Base-by-base conservation (phyloP, 1,284 basidiomycete species). In the Schizopora paradoxa region DNA sequence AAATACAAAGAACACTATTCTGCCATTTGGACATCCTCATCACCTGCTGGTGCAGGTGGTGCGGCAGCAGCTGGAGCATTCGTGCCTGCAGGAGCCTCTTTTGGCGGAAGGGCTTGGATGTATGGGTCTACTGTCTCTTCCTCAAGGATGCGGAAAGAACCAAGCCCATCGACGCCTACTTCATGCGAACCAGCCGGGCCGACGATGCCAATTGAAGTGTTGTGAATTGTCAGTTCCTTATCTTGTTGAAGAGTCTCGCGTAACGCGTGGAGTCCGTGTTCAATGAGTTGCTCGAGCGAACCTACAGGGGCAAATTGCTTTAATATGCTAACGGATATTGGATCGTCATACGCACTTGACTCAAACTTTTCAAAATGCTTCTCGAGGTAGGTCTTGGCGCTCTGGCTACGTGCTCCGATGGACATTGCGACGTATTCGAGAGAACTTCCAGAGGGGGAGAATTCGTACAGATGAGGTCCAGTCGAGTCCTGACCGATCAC, bases 381-480 rank as follows among this genome's bases (percentile, higher is more conserved):
- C 73, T 99, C 96, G 23, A 99, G 74, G 64, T 99, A 99, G 6
- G 96, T 99, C 72, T 98, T 99, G 45, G 96, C 95, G 57, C 90
- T 94, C 69, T 99, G 96, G 65, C 86, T 91, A 40, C 96, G 81
- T 13, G 96, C 96, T 42, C 96, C 96, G 64, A 99, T 98, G 23
- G 91, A 94, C 82, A 98, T 96, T 35, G 96, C 96, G 62, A 86
- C 93, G 71, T 98, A 99, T 66, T 99, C 96, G 63, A 95, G 97
- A 41, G 92, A 92, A 61, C 92, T 96, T 22, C 96, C 96, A 0
- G 94, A 90, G 0, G 96, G 96, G 1, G 91, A 93, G 70, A 99
- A 99, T 66, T 99, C 96, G 68, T 91, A 97, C 37, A 99, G 80
- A 67, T 99, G 96, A 7, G 96, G 94, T 1, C 96, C 96, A 23